These are phyloP conservation scores for Physcomitrellopsis africana DNA, from an alignment of 225 moss, liverwort and hornwort species.

Conservation along the genomic window DNA sequence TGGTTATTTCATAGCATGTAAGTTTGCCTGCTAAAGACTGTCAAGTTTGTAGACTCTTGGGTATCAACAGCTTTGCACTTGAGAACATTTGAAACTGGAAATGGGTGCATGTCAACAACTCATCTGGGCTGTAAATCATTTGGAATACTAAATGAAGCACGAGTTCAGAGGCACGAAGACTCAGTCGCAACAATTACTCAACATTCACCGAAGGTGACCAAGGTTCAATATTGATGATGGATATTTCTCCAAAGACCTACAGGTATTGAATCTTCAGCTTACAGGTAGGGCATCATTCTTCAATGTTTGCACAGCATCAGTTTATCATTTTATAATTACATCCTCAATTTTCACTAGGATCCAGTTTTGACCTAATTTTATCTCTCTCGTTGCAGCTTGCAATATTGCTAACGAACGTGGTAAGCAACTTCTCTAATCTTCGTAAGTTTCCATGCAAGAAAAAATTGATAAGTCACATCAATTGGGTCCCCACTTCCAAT, in stretches of 20 bases:
- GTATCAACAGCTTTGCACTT: not conserved
- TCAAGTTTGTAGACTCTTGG: not conserved
- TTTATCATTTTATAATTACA: conserved; percentile 10
- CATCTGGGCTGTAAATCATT: too few relatives aligned
- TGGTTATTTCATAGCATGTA: not conserved
- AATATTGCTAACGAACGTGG: conserved; percentile 40
- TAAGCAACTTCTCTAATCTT: conserved; percentile 37
- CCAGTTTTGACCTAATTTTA: conserved; percentile 44
- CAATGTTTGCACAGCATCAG: conserved; percentile 37
- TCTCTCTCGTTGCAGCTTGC: conserved; percentile 44
- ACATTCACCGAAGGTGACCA: not conserved
- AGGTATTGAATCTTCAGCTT: conserved; percentile 31
- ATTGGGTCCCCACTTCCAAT: not conserved
- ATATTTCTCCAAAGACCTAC: not conserved
- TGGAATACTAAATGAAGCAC: too few relatives aligned
- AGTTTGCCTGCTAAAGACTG: not conserved
- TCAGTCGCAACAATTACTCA: not conserved
- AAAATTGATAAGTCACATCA: not conserved
- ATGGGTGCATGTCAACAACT: too few relatives aligned
- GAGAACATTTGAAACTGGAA: not conserved
- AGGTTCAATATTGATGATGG: not conserved
- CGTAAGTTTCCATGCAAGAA: conserved; percentile 39
- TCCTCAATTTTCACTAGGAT: conserved; percentile 41
- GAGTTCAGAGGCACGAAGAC: not conserved
- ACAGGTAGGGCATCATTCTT: conserved; percentile 24